These are phyloP conservation scores for Candida golubevii DNA, from an alignment of 805 yeast species.

Conservation along the genomic window DNA sequence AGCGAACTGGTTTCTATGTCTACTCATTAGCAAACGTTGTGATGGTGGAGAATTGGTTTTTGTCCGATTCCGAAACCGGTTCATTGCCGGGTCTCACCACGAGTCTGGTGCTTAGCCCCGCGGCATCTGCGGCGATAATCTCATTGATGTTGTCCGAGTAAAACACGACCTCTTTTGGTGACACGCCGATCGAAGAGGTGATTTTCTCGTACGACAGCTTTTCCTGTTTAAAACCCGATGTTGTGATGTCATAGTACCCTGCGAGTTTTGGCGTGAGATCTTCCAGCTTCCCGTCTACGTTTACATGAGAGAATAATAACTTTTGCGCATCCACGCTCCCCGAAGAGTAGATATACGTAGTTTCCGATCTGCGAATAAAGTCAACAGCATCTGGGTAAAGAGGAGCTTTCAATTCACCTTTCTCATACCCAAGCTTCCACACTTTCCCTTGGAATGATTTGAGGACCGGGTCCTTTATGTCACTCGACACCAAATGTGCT, in stretches of 20 bases:
- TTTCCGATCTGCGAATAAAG: slow-evolving; percentile 37
- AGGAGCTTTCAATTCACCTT: slow-evolving; percentile 77
- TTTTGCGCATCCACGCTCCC: slow-evolving; percentile 89
- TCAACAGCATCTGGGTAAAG: slow-evolving; percentile 67
- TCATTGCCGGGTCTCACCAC: slow-evolving; percentile 77
- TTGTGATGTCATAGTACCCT: slow-evolving; percentile 82
- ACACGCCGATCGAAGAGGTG: slow-evolving; percentile 33
- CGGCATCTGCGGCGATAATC: slow-evolving; percentile 65
- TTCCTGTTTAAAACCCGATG: slow-evolving; percentile 70
- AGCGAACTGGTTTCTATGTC: too few relatives aligned
- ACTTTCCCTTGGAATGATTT: slow-evolving; percentile 79
- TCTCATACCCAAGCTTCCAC: slow-evolving; percentile 76
- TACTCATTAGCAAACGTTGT: slow-evolving; percentile 5
- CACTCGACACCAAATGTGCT: slow-evolving; percentile 51
- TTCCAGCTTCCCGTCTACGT: slow-evolving; percentile 25
- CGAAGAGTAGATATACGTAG: slow-evolving; percentile 75
- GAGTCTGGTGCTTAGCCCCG: slow-evolving; percentile 56
- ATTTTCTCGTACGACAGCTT: slow-evolving; percentile 56
- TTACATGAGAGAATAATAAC: slow-evolving; percentile 64
- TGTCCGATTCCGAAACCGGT: slow-evolving; percentile 38
- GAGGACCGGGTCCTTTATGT: slow-evolving; percentile 71
- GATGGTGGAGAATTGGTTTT: slow-evolving; percentile 5
- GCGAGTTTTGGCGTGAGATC: slow-evolving; percentile 52
- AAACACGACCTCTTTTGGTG: slow-evolving; percentile 46
- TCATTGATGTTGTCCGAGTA: slow-evolving; percentile 79